Evolutionary conservation across 179 eudicot species (phyloP).

Genomic region (Gypsophila paniculata): DNA sequence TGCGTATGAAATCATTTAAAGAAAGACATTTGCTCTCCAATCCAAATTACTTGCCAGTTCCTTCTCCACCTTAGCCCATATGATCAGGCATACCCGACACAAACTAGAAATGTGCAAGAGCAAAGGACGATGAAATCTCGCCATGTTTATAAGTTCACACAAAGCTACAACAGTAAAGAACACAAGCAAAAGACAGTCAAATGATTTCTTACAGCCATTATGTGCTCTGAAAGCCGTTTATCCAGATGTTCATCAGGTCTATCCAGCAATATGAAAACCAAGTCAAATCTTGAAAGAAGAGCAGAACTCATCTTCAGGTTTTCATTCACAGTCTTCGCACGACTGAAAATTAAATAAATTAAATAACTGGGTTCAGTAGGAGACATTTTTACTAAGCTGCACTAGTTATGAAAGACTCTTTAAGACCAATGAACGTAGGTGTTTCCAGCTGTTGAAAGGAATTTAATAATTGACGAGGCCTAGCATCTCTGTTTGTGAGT

Average conservation of each 20-base stretch:
- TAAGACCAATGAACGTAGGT: background rate
- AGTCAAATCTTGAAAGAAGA: constrained; percentile 89
- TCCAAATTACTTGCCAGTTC: no score
- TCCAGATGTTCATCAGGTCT: constrained; percentile 85
- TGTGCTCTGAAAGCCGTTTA: constrained; percentile 92
- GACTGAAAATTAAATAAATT: constrained; percentile 49
- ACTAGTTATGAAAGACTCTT: constrained; percentile 8
- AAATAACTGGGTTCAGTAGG: constrained; percentile 3
- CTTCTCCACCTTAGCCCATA: no score
- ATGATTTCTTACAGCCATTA: constrained; percentile 75
- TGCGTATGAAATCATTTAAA: background rate
- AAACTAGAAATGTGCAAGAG: background rate
- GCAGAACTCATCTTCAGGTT: constrained; percentile 95
- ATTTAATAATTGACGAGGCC: no score
- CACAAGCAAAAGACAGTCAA: background rate
- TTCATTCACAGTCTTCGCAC: constrained; percentile 96
- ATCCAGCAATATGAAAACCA: constrained; percentile 94
- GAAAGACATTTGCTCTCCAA: constrained; percentile 6
- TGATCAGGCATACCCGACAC: background rate
- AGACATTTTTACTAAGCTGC: background rate
- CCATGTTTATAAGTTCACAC: background rate
- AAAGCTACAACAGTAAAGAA: constrained; percentile 13
- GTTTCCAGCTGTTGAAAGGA: background rate
- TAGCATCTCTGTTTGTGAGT: background rate
- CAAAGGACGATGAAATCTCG: background rate